phyloP scores from a whole-genome alignment of 1,139 yeast species.

The Zygoascus meyerae region DNA sequence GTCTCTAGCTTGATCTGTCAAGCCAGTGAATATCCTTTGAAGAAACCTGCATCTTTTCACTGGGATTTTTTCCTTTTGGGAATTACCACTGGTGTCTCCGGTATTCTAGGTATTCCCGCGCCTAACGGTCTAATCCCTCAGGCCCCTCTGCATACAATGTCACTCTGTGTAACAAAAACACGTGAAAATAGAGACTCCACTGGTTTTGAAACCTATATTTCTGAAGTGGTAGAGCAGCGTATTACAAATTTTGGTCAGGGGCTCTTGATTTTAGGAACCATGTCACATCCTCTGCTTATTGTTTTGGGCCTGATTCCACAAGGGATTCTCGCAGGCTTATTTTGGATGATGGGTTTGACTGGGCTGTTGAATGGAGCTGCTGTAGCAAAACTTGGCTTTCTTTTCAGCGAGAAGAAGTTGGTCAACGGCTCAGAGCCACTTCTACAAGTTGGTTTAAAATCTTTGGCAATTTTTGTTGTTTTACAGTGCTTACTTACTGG shows the following conservation, averaged over 20 bases:
- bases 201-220: conserved; percentile 26
- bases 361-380: conserved; percentile 69
- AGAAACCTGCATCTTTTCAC: conserved; percentile 85
- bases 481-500: conserved; percentile 64
- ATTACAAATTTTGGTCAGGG: conserved; percentile 84
- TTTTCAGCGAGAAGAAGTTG: conserved; percentile 51
- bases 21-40: conserved; percentile 69
- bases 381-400: conserved; percentile 53
- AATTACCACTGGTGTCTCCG: conserved; percentile 78
- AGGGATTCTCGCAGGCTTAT: conserved; percentile 85
- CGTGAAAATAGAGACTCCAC: conserved; percentile 20
- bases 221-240: conserved; percentile 76
- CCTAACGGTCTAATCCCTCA: conserved; percentile 97
- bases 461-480: conserved; percentile 49
- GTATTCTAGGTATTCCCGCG: conserved; percentile 85
- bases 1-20: conserved; percentile 92
- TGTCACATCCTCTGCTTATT: conserved; percentile 79
- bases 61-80: conserved; percentile 89
- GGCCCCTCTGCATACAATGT: conserved; percentile 86
- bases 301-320: conserved; percentile 89
- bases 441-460: conserved; percentile 28
- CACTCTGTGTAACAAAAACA: conserved; percentile 58
- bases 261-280: conserved; percentile 70
- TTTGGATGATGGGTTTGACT: conserved; percentile 86
- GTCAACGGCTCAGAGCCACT: conserved; percentile 34